Evolutionary conservation across 2,329 filamentous ascomycete genomes (phyloP).

Genomic region (Fonsecaea pedrosoi): DNA sequence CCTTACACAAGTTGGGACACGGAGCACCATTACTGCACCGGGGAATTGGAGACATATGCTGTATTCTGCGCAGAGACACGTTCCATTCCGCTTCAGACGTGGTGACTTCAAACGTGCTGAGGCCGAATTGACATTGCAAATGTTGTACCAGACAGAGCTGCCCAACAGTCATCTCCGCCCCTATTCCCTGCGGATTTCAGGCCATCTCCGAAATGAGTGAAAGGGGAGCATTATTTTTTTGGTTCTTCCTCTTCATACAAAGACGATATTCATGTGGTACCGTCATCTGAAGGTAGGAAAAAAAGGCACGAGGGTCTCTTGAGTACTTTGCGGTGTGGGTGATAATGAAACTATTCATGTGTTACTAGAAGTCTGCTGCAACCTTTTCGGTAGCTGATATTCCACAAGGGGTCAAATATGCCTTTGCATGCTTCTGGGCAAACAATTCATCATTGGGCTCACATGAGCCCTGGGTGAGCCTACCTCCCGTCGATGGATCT

Average conservation of each 20-base stretch:
- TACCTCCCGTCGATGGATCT: neutral
- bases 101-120: neutral
- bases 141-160: neutral
- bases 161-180: neutral
- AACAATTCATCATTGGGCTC: neutral
- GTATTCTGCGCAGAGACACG: neutral
- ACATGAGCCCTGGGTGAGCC: neutral
- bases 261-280: neutral
- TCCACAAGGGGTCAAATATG: neutral
- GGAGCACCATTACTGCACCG: neutral
- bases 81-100: neutral
- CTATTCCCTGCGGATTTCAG: neutral
- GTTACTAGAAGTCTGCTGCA: slow-evolving; percentile 3
- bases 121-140: neutral
- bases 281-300: neutral
- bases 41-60: neutral
- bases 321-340: neutral
- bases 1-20: neutral
- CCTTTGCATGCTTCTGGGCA: neutral
- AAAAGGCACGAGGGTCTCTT: neutral
- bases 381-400: slow-evolving; percentile 2
- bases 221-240: neutral
- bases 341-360: slow-evolving; percentile 11
- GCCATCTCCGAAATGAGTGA: neutral
- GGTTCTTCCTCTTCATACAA: neutral